phyloP scores from a whole-genome alignment of 441 rosid species.

The Arabidopsis hybrid region DNA sequence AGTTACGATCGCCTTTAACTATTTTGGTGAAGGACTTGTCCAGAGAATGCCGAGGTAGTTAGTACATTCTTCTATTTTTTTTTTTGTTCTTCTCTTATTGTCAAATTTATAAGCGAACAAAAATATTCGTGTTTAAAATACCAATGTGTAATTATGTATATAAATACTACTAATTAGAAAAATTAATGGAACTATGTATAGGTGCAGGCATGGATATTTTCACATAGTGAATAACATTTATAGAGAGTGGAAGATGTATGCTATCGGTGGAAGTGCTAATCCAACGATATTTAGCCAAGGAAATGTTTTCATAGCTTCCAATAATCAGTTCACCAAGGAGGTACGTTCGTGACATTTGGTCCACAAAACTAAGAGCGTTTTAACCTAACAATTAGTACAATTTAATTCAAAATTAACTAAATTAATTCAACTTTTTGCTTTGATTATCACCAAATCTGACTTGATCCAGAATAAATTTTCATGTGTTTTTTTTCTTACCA shows the following conservation, averaged over 20 bases:
- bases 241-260: slow-evolving; percentile 62
- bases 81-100: background rate
- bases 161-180: background rate
- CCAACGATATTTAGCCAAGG: slow-evolving; percentile 70
- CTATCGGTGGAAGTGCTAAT: slow-evolving; percentile 69
- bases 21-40: slow-evolving; percentile 66
- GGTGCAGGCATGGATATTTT: slow-evolving; percentile 70
- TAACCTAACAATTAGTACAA: background rate
- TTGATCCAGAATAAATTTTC: background rate
- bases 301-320: slow-evolving; percentile 58
- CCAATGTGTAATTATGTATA: background rate
- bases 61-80: background rate
- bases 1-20: slow-evolving; percentile 67
- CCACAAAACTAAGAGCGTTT: background rate
- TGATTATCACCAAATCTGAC: background rate
- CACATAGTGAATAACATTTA: slow-evolving; percentile 64
- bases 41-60: slow-evolving; percentile 67
- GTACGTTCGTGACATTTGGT: slow-evolving; percentile 38
- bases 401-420: background rate
- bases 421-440: background rate
- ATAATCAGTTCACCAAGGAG: slow-evolving; percentile 52
- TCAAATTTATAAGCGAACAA: background rate
- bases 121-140: background rate
- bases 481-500: background rate
- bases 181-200: slow-evolving; percentile 16